Percentiles rank a stretch among this genome's conserved stretches.
Conservation (phyloP, 2,329 filamentous ascomycete genomes). For the Geoglossum cookeanum region DNA sequence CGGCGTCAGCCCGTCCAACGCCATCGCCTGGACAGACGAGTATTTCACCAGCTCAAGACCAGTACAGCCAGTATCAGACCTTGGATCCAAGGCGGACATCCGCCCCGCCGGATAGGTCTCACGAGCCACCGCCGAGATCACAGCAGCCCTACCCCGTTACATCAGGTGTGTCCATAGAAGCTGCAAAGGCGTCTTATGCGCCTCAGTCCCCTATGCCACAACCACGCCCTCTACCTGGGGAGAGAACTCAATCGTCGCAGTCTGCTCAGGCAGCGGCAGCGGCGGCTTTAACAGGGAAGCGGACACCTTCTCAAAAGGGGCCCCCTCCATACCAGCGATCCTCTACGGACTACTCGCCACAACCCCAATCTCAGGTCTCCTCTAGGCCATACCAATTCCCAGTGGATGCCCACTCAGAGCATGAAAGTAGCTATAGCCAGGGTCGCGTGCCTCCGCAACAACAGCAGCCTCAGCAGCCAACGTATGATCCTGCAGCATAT, state of each 20-base stretch:
- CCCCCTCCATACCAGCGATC: conserved; percentile 23
- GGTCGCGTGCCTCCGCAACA: conserved; percentile 14
- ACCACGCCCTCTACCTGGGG: conserved; percentile 27
- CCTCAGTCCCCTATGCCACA: conserved; percentile 21
- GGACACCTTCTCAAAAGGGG: conserved; percentile 22
- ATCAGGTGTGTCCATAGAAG: conserved; percentile 24
- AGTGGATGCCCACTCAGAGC: conserved; percentile 6
- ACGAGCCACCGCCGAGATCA: conserved; percentile 17
- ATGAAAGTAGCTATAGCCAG: conserved; percentile 7
- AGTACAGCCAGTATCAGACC: conserved; percentile 10
- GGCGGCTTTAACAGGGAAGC: conserved; percentile 23
- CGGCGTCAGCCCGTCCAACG: conserved; percentile 27
- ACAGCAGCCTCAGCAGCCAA: conserved; percentile 20
- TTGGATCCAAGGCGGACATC: conserved; percentile 28
- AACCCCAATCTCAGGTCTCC: conserved; percentile 13
- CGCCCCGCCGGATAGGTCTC: conserved; percentile 20
- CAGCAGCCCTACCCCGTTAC: conserved; percentile 22
- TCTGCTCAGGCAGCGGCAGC: conserved; percentile 29
- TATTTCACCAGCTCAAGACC: conserved; percentile 19
- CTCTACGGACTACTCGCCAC: conserved; percentile 24
- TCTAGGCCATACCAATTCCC: conserved; percentile 18
- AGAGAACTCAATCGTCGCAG: conserved; percentile 30
- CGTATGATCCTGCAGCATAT: conserved; percentile 65
- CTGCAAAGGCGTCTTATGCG: conserved; percentile 25
- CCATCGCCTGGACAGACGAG: conserved; percentile 17